Conservation (phyloP, 371 early-diverging fungal species). For the Apophysomyces trapeziformis region DNA sequence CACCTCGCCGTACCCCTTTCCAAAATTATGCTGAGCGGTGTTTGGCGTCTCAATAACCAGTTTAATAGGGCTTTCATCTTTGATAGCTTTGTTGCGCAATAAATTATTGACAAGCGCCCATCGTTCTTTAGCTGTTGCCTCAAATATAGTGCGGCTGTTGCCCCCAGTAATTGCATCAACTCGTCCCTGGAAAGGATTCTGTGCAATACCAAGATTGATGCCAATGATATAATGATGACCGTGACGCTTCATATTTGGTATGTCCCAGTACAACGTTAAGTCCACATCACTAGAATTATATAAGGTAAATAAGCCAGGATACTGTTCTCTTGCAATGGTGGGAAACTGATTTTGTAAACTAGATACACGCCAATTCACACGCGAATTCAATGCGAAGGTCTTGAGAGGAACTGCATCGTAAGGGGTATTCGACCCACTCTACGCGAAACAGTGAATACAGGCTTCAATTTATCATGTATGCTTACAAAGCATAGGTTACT, state of each 20-base stretch:
- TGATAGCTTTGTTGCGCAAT: conserved; percentile 57
- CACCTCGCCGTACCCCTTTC: conserved; percentile 39
- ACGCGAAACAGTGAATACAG: conserved; percentile 18
- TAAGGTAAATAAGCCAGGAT: conserved; percentile 68
- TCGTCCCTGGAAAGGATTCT: conserved; percentile 64
- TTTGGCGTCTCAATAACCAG: conserved; percentile 54
- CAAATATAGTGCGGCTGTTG: conserved; percentile 64
- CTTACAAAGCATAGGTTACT: conserved; percentile 58
- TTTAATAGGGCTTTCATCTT: conserved; percentile 74
- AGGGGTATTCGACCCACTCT: conserved; percentile 50
- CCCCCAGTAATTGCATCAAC: background rate
- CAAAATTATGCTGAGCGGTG: conserved; percentile 53
- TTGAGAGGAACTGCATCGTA: conserved; percentile 59
- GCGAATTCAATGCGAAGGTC: conserved; percentile 68
- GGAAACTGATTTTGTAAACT: conserved; percentile 68
- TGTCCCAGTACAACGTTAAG: conserved; percentile 85
- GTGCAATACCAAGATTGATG: conserved; percentile 81
- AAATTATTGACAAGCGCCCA: conserved; percentile 64
- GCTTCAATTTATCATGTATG: background rate
- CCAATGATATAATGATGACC: conserved; percentile 92
- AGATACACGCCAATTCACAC: conserved; percentile 73
- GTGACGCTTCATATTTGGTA: conserved; percentile 56
- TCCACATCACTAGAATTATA: conserved; percentile 88
- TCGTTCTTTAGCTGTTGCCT: conserved; percentile 70
- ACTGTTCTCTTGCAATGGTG: conserved; percentile 52